A percentile compares a stretch with the other conserved stretches of the same genome.
phyloP scores from a whole-genome alignment of 2,329 filamentous ascomycete genomes.

The Paracamarosporium sp. region DNA sequence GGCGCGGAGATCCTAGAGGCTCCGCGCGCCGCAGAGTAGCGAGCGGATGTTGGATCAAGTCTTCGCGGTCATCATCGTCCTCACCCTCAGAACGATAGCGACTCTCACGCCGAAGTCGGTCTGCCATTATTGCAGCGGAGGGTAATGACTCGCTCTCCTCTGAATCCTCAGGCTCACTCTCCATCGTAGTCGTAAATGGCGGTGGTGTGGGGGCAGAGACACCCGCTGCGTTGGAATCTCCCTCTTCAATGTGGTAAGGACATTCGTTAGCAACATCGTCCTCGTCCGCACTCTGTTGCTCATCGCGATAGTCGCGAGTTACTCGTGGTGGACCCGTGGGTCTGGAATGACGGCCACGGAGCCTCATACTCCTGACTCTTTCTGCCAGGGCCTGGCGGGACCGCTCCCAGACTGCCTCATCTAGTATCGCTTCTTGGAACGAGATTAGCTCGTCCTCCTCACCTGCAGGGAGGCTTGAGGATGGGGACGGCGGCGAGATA shows the following conservation, averaged over 20 bases:
- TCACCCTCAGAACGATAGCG: conserved; percentile 46
- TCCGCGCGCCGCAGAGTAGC: conserved; percentile 30
- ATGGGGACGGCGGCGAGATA: conserved; percentile 33
- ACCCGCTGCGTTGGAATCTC: conserved; percentile 27
- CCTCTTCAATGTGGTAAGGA: conserved; percentile 34
- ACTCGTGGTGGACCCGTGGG: conserved; percentile 1
- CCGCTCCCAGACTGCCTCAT: conserved; percentile 41
- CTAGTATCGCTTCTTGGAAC: conserved; percentile 42
- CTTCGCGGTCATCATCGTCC: conserved; percentile 47
- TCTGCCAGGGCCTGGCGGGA: conserved; percentile 36
- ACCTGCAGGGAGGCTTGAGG: conserved; percentile 25
- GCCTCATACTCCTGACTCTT: conserved; percentile 31
- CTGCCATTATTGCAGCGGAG: conserved; percentile 47
- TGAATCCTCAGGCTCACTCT: conserved; percentile 41
- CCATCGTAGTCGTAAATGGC: conserved; percentile 50
- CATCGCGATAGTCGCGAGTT: conserved; percentile 8
- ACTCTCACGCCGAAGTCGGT: conserved; percentile 47
- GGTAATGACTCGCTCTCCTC: conserved; percentile 46
- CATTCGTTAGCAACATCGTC: conserved; percentile 37
- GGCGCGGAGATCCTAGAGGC: conserved; percentile 22
- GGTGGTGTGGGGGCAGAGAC: conserved; percentile 46
- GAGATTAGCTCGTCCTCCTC: conserved; percentile 38
- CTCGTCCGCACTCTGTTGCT: conserved; percentile 13
- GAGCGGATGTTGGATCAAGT: conserved; percentile 27
- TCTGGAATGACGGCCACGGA: conserved; percentile 22